Percentiles rank a stretch among this genome's conserved stretches.
Conservation (phyloP, 108 stramenopile genomes). For the Fragilariopsis cylindrus region DNA sequence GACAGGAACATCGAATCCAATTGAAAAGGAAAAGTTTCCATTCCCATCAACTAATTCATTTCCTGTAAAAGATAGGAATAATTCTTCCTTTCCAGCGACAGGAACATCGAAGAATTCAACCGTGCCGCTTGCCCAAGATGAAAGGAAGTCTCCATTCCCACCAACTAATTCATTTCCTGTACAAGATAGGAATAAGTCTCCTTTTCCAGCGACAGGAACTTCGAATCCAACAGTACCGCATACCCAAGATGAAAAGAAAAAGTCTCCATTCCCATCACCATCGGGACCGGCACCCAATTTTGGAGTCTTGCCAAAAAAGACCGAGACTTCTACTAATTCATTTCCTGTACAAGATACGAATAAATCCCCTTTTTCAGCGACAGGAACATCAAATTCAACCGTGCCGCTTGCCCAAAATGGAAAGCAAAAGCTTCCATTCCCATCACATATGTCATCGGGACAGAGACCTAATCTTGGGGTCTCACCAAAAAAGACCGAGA, state of each 20-base stretch:
- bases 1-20: neutral
- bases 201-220: neutral
- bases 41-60: neutral
- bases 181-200: neutral
- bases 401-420: neutral
- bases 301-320: too few relatives aligned
- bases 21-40: neutral
- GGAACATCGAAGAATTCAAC: neutral
- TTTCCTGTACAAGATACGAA: neutral
- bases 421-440: neutral
- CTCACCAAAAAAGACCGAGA: too few relatives aligned
- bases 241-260: neutral
- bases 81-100: neutral
- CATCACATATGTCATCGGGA: neutral
- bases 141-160: neutral
- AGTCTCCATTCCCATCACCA: neutral
- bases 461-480: too few relatives aligned
- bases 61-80: neutral
- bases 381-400: neutral
- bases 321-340: neutral
- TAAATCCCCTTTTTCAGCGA: neutral
- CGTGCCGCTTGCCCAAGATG: neutral
- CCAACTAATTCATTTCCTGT: neutral
- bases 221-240: neutral
- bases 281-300: too few relatives aligned